Percentiles rank a stretch among this genome's conserved stretches.
Conservation (phyloP, 148 eudicot species). For the Cornus controversa region DNA sequence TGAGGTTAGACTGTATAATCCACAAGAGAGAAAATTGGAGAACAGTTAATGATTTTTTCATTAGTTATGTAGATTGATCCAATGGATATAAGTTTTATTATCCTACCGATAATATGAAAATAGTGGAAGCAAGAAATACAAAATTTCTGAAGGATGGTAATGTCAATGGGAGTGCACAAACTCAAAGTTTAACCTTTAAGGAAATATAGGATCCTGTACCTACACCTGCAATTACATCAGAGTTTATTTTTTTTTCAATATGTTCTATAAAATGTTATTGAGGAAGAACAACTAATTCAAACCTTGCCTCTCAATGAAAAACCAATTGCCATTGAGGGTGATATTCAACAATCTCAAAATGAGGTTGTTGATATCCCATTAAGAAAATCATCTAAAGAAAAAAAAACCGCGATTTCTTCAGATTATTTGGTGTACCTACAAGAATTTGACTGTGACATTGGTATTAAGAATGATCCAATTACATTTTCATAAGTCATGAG, state of each 20-base stretch:
- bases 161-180: constrained; percentile 20
- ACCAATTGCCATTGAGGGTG: neutral
- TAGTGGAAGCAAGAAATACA: constrained; percentile 16
- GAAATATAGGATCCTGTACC: too few relatives aligned
- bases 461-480: too few relatives aligned
- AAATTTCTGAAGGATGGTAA: constrained; percentile 10
- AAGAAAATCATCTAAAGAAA: constrained; percentile 8
- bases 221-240: too few relatives aligned
- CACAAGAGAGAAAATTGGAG: too few relatives aligned
- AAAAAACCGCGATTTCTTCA: neutral
- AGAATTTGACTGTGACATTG: too few relatives aligned
- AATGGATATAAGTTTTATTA: constrained; percentile 8
- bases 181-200: too few relatives aligned
- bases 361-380: neutral
- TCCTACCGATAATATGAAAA: too few relatives aligned
- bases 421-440: constrained; percentile 4
- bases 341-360: too few relatives aligned
- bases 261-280: too few relatives aligned
- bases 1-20: too few relatives aligned
- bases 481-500: too few relatives aligned
- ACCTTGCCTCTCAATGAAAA: neutral
- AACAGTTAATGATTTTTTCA: constrained; percentile 9
- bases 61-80: constrained; percentile 1
- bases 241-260: too few relatives aligned
- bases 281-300: neutral